Base-by-base conservation (phyloP, 352 stramenopile genomes). In the Pythium aristosporum region DNA sequence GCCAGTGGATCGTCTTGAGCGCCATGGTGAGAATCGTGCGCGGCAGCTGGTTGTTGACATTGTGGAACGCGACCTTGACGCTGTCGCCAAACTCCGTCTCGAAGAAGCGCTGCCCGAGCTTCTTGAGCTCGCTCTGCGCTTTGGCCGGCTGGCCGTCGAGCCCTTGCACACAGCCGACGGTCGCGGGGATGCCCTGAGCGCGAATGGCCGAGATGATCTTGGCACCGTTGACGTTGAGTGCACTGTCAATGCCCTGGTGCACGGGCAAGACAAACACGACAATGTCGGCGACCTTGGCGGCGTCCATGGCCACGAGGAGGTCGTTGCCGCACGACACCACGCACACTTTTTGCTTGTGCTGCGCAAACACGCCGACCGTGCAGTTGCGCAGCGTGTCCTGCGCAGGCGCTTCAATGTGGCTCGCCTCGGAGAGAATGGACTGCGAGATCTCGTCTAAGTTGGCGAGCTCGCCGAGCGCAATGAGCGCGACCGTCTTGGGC, bases 161-260 rank as follows among this genome's bases (percentile, higher is more conserved):
- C 39, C 89, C 90, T 61, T 96, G 85, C 55, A 96, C 79, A 23
- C 96, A 74, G 15, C 90, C 90, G 18, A 97, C 80, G 1, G 89
- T 87, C 5, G 91, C 88, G 0, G 94, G 94, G 28, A 98, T 64
- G 32, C 96, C 95, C 65, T 98, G 95, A 13, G 87, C 91, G 56
- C 97, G 96, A 49, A 99, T 76, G 4, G 93, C 91, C 49, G 87
- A 93, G 51, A 99, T 74, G 41, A 98, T 91, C 36, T 83, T 76
- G 61, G 97, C 85, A 5, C 94, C 94, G 51, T 87, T 73, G 15
- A 83, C 66, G 63, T 96, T 96, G 41, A 98, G 73, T 51, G 93
- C 81, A 36, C 87, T 80, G 46, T 96, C 92, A 5, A 85, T 81
- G 51, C 94, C 87, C 55, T 87, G 72, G 44, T 88, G 73, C 49